phyloP scores from a whole-genome alignment of 2,329 filamentous ascomycete genomes.

The Gremmenia infestans region DNA sequence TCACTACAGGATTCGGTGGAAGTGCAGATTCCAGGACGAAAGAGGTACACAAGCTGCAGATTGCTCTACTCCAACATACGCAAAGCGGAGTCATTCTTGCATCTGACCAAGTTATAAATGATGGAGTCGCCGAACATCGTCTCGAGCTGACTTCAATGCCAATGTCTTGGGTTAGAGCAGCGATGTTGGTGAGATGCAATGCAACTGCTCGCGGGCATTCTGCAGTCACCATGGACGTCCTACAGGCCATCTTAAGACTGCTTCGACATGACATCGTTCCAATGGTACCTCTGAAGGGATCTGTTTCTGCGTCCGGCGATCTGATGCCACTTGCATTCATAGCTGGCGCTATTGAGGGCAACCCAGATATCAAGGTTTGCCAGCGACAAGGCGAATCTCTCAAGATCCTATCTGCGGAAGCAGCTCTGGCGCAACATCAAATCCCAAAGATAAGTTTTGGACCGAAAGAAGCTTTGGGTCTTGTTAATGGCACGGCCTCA shows the following conservation, averaged over 20 bases:
- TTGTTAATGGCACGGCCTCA: slow-evolving; percentile 46
- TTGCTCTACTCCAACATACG: slow-evolving; percentile 50
- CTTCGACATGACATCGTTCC: slow-evolving; percentile 41
- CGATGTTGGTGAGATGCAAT: slow-evolving; percentile 52
- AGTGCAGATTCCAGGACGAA: slow-evolving; percentile 56
- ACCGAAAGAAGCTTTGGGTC: slow-evolving; percentile 46
- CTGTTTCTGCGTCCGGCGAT: slow-evolving; percentile 55
- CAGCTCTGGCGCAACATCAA: slow-evolving; percentile 30
- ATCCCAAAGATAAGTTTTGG: slow-evolving; percentile 35
- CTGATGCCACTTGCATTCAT: slow-evolving; percentile 53
- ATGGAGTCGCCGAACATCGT: no score
- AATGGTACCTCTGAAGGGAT: slow-evolving; percentile 49
- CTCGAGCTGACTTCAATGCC: slow-evolving; percentile 36
- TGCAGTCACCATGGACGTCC: slow-evolving; percentile 42
- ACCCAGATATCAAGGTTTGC: not conserved
- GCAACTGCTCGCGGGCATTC: slow-evolving; percentile 52
- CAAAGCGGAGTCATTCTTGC: slow-evolving; percentile 42
- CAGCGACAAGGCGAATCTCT: not conserved
- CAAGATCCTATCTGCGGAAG: slow-evolving; percentile 20
- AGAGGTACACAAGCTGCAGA: slow-evolving; percentile 46
- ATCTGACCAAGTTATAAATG: not conserved
- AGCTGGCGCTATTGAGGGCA: slow-evolving; percentile 42
- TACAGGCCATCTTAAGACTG: slow-evolving; percentile 42
- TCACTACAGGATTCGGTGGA: slow-evolving; percentile 64
- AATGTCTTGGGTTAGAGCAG: slow-evolving; percentile 46